Conservation (phyloP, 225 moss, liverwort and hornwort genomes). For the Sphagnum contortum region DNA sequence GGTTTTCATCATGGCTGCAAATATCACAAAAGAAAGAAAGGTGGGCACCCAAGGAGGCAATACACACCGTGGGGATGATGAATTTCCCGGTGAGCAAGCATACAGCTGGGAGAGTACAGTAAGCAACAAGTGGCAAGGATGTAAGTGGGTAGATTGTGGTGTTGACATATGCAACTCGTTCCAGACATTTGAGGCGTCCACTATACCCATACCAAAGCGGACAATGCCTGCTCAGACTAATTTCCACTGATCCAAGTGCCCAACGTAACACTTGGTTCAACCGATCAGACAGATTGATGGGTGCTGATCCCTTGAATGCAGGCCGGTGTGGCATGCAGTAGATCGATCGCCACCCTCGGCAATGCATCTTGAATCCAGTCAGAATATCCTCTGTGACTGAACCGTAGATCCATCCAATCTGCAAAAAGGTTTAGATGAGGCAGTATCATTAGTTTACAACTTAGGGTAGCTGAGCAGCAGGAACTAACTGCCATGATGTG, state of each 20-base stretch:
- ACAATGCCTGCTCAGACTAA: conserved; percentile 84
- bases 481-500: too few species aligned
- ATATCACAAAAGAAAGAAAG: background rate
- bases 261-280: conserved; percentile 93
- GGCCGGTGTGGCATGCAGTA: conserved; percentile 86
- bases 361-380: conserved; percentile 97
- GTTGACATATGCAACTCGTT: conserved; percentile 82
- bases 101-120: conserved; percentile 90
- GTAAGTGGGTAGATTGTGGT: conserved; percentile 87
- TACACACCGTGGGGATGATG: conserved; percentile 77
- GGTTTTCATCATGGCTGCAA: background rate
- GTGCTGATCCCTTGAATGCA: conserved; percentile 94
- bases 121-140: conserved; percentile 80
- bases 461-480: too few species aligned
- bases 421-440: background rate
- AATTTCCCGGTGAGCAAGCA: conserved; percentile 91
- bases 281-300: conserved; percentile 96
- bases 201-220: conserved; percentile 84
- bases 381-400: conserved; percentile 97
- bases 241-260: conserved; percentile 90
- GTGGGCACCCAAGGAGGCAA: too few species aligned
- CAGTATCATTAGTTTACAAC: too few species aligned
- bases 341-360: conserved; percentile 90
- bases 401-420: conserved; percentile 98
- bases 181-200: conserved; percentile 77